These are phyloP conservation scores for Aspergillus sclerotialis DNA, from an alignment of 2,329 filamentous ascomycete genomes.

Conservation along the genomic window DNA sequence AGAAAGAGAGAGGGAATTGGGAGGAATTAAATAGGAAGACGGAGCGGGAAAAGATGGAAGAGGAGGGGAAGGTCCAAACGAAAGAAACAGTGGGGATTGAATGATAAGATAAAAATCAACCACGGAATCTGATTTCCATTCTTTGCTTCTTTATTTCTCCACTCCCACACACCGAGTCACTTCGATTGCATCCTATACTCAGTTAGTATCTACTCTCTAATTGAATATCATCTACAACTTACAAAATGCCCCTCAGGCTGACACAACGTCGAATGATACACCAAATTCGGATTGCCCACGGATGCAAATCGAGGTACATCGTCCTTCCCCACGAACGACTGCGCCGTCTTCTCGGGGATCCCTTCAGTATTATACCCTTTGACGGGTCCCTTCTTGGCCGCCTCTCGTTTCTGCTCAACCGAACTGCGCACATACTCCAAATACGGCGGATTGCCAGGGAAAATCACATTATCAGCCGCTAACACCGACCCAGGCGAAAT, in stretches of 20 bases:
- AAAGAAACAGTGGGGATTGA: too few relatives aligned
- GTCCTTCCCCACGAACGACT: conserved; percentile 19
- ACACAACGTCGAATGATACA: conserved; percentile 52
- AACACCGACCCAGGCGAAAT: conserved; percentile 49
- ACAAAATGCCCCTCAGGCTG: conserved; percentile 23
- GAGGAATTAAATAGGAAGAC: conserved; percentile 17
- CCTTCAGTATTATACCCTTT: conserved; percentile 13
- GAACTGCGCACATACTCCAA: conserved; percentile 60
- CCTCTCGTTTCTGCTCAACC: conserved; percentile 54
- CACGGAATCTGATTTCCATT: conserved; percentile 7
- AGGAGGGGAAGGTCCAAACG: conserved; percentile 33
- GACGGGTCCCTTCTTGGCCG: conserved; percentile 19
- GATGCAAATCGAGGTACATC: conserved; percentile 21
- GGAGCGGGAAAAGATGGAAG: too few relatives aligned
- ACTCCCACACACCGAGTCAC: conserved; percentile 23
- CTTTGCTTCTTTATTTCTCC: background rate
- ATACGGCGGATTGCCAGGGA: conserved; percentile 40
- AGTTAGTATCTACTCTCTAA: background rate
- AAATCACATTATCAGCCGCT: conserved; percentile 39
- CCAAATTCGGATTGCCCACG: conserved; percentile 55
- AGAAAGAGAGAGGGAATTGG: background rate
- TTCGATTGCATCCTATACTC: conserved; percentile 23
- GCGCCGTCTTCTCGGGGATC: conserved; percentile 13
- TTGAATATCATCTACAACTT: conserved; percentile 8
- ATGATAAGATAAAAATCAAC: too few relatives aligned